Evolutionary conservation across 2,329 filamentous ascomycete species (phyloP), one percentile per base, ranked within the genome.

Genomic region (Rasamsonia emersonii): DNA sequence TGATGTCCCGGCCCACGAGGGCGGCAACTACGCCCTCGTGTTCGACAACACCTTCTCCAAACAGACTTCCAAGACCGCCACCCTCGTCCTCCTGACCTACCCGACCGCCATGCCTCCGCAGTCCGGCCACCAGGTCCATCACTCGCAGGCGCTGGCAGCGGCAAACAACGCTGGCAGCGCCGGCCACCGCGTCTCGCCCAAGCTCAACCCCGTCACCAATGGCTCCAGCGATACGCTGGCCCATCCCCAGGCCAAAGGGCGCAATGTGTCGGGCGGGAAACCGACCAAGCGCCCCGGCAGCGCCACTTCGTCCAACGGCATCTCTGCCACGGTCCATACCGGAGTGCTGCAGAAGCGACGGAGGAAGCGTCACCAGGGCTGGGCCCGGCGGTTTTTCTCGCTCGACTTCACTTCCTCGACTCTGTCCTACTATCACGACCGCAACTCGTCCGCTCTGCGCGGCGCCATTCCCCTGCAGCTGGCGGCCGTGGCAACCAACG

Each of bases 11-110:
- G 50, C 66, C 5, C 77, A 77, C 19, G 77, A 91, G 42, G 84
- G 79, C 15, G 91, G 91, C 51, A 95, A 94, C 76, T 98, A 93
- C 55, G 91, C 88, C 35, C 68, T 98, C 39, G 86, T 96, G 18
- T 94, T 98, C 53, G 91, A 98, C 73, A 98, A 98, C 54, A 98
- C 91, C 17, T 98, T 98, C 56, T 94, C 88, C 38, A 96, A 95
- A 64, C 84, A 81, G 58, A 80, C 83, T 24, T 91, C 88, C 32
- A 98, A 98, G 64, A 94, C 82, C 18, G 86, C 86, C 13, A 96
- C 89, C 5, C 85, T 98, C 51, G 88, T 95, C 20, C 75, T 98
- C 32, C 73, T 96, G 56, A 96, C 86, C 23, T 95, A 96, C 51
- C 88, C 89, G 7, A 88, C 86, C 20, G 82, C 79, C 45, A 73